Conservation (phyloP, 441 rosid species). For the Mallotus japonicus region DNA sequence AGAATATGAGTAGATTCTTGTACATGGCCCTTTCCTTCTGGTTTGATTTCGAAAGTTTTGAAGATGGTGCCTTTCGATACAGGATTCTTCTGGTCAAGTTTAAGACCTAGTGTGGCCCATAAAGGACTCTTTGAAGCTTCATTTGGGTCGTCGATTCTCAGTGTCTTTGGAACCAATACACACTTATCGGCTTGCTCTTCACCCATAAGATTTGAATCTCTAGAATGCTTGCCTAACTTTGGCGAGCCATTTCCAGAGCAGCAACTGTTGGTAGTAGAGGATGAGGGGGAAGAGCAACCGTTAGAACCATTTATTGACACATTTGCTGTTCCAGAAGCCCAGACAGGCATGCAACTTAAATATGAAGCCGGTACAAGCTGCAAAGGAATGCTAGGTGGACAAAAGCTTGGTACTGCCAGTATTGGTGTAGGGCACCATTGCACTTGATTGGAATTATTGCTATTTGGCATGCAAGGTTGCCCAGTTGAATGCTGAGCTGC, state of each 20-base stretch:
- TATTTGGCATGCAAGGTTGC: slow-evolving; percentile 24
- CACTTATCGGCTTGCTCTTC: slow-evolving; percentile 43
- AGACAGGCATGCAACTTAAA: slow-evolving; percentile 50
- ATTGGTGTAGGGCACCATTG: slow-evolving; percentile 57
- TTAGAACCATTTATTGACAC: slow-evolving; percentile 33
- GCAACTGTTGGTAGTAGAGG: slow-evolving; percentile 42
- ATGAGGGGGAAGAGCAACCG: slow-evolving; percentile 46
- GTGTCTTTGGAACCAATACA: slow-evolving; percentile 51
- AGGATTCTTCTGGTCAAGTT: slow-evolving; percentile 36
- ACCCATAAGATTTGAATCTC: slow-evolving; percentile 40
- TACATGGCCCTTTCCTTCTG: slow-evolving; percentile 32
- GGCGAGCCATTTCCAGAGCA: slow-evolving; percentile 52
- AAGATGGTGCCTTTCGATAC: slow-evolving; percentile 26
- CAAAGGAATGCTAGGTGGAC: slow-evolving; percentile 50
- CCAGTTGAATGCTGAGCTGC: slow-evolving; percentile 35
- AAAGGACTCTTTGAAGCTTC: slow-evolving; percentile 55
- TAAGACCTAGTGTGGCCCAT: slow-evolving; percentile 48
- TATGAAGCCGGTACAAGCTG: slow-evolving; percentile 58
- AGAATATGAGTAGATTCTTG: slow-evolving; percentile 33
- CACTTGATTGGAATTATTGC: slow-evolving; percentile 29
- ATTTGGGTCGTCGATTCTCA: slow-evolving; percentile 48
- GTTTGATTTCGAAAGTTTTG: slow-evolving; percentile 34
- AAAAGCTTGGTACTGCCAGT: slow-evolving; percentile 55
- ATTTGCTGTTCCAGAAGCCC: slow-evolving; percentile 40
- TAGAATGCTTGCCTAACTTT: slow-evolving; percentile 64